Evolutionary conservation across 495 filamentous ascomycete species (phyloP).

Genomic region (Oidiodendron maius): DNA sequence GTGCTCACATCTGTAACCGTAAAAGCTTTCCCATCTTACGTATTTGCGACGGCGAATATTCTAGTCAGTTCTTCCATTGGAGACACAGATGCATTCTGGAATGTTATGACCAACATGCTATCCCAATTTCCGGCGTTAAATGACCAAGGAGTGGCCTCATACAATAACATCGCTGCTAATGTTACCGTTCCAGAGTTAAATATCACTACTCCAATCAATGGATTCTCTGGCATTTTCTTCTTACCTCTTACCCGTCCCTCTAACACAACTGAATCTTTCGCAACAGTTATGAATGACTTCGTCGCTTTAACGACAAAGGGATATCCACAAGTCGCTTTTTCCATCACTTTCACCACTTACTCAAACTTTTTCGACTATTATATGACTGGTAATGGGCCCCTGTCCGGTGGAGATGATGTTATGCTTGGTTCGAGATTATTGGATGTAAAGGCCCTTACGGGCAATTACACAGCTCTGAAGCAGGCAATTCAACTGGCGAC

Average conservation of each 20-base stretch:
- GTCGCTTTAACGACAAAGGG: slow-evolving; percentile 29
- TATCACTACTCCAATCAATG: slow-evolving; percentile 15
- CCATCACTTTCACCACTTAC: slow-evolving; percentile 31
- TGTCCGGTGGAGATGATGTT: slow-evolving; percentile 30
- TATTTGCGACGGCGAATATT: not conserved
- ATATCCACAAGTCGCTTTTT: slow-evolving; percentile 21
- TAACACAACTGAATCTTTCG: slow-evolving; percentile 12
- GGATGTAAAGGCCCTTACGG: slow-evolving; percentile 25
- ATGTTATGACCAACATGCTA: slow-evolving; percentile 23
- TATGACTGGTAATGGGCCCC: slow-evolving; percentile 26
- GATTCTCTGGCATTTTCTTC: slow-evolving; percentile 27
- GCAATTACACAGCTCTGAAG: slow-evolving; percentile 18
- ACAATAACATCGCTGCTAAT: slow-evolving; percentile 28
- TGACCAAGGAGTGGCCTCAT: slow-evolving; percentile 33
- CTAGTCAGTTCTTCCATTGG: not conserved
- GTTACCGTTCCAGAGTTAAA: slow-evolving; percentile 16
- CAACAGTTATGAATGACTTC: slow-evolving; percentile 6
- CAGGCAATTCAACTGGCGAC: slow-evolving; percentile 21
- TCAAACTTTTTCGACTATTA: slow-evolving; percentile 44
- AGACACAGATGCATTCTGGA: slow-evolving; percentile 2
- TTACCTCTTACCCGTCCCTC: slow-evolving; percentile 11
- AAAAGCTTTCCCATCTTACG: slow-evolving; percentile 23
- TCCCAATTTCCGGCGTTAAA: slow-evolving; percentile 30
- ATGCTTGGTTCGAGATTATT: slow-evolving; percentile 37
- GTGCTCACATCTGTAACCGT: slow-evolving; percentile 53